phyloP scores from a whole-genome alignment of 768 basidiomycete genomes.

The Exidia glandulosa region DNA sequence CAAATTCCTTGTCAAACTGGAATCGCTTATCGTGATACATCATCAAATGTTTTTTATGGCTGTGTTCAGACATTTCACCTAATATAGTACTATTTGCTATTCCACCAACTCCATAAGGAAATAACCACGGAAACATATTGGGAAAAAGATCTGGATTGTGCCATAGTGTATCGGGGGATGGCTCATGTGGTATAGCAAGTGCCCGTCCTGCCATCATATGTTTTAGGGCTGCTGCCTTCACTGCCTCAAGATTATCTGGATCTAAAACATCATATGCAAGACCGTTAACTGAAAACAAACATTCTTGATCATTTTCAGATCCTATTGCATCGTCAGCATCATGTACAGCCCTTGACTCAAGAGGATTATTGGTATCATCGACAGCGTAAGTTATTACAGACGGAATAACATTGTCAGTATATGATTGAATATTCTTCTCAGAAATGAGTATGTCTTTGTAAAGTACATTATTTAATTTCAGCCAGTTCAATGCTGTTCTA shows the following conservation, averaged over 20 bases:
- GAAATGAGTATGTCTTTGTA: constrained; percentile 22
- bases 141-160: neutral
- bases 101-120: constrained; percentile 1
- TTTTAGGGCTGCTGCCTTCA: neutral
- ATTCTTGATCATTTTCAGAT: constrained; percentile 8
- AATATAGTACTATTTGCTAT: neutral
- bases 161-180: neutral
- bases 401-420: constrained; percentile 8
- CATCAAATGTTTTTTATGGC: constrained; percentile 19
- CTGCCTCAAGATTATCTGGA: neutral
- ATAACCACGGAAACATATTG: neutral
- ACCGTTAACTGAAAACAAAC: constrained; percentile 13
- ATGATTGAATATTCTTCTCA: constrained; percentile 7
- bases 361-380: constrained; percentile 11
- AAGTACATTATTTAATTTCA: constrained; percentile 22
- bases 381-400: constrained; percentile 9
- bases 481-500: constrained; percentile 20
- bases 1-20: constrained; percentile 26
- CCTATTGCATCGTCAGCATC: constrained; percentile 16
- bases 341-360: constrained; percentile 15
- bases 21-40: constrained; percentile 32
- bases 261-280: neutral
- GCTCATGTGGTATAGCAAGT: neutral
- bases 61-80: neutral
- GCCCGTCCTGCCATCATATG: neutral